phyloP scores from a whole-genome alignment of 768 basidiomycete genomes.

The Hortiboletus flavorubellus region DNA sequence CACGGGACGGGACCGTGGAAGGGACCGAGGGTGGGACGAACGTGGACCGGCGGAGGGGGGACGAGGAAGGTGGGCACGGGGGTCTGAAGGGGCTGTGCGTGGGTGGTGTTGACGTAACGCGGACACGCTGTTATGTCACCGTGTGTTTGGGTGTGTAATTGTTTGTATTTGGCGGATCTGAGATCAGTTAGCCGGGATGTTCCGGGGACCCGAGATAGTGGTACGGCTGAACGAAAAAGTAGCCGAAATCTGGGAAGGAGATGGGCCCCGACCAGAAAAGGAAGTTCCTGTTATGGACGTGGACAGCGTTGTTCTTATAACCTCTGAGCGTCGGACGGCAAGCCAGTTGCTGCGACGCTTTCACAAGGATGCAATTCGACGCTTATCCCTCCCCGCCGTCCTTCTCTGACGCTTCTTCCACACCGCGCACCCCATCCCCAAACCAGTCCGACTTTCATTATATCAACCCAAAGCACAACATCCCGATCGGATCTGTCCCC shows the following conservation, averaged over 20 bases:
- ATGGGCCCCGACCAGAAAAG: conserved; percentile 23
- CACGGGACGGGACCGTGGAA: conserved; percentile 7
- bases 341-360: conserved; percentile 22
- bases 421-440: conserved; percentile 74
- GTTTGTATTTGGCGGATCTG: conserved; percentile 18
- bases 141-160: conserved; percentile 24
- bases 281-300: conserved; percentile 23
- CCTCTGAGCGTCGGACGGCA: conserved; percentile 14
- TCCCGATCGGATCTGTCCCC: conserved; percentile 43
- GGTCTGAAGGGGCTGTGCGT: conserved; percentile 29
- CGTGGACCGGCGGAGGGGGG: conserved; percentile 13
- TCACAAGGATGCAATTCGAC: conserved; percentile 52
- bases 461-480: conserved; percentile 37
- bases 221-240: conserved; percentile 35
- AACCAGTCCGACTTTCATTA: conserved; percentile 36
- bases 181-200: conserved; percentile 33
- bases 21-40: conserved; percentile 2
- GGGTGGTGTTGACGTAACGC: conserved; percentile 29
- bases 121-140: conserved; percentile 32
- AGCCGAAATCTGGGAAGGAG: conserved; percentile 37
- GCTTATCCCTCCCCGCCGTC: conserved; percentile 46
- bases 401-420: conserved; percentile 64
- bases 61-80: conserved; percentile 5
- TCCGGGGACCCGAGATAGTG: conserved; percentile 31
- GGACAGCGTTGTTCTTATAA: conserved; percentile 36